These are phyloP conservation scores for Chlamydomonas reinhardtii DNA, from an alignment of 163 green algal genomes.

Conservation along the genomic window DNA sequence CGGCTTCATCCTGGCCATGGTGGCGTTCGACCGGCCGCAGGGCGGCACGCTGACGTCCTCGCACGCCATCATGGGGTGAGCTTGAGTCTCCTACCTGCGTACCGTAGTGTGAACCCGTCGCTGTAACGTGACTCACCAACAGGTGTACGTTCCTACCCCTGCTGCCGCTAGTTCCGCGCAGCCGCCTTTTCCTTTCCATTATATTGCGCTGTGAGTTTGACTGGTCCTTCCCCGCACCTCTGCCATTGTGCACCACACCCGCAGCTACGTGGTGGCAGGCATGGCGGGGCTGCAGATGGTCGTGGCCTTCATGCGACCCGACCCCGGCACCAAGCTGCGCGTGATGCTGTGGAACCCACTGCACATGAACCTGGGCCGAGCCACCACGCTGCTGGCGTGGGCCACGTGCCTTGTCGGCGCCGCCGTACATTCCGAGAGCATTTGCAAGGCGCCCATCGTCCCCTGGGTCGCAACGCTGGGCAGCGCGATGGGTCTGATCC, in stretches of 20 bases:
- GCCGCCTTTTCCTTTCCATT: no score
- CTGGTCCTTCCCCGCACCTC: no score
- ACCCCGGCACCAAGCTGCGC: constrained; percentile 28
- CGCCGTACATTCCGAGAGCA: not conserved
- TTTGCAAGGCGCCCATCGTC: constrained; percentile 7
- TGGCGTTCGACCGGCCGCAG: not conserved
- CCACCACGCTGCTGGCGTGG: constrained; percentile 7
- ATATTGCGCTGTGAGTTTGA: no score
- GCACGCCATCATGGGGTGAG: constrained; percentile 38
- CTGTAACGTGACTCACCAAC: no score
- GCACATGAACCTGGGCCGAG: constrained; percentile 22
- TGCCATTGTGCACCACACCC: not conserved
- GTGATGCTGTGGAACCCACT: constrained; percentile 18
- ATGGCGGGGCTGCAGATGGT: constrained; percentile 14
- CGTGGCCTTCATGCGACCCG: constrained; percentile 16
- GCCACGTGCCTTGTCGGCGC: not conserved
- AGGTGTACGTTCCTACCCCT: no score
- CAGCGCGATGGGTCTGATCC: constrained; percentile 8
- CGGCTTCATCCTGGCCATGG: constrained; percentile 38
- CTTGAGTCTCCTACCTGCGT: no score
- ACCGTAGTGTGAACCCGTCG: no score
- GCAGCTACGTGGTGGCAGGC: constrained; percentile 23
- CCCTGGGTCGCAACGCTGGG: constrained; percentile 24
- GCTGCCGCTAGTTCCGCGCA: no score
- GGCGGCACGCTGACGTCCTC: not conserved